Evolutionary conservation across 202 grass and related monocot genomes (phyloP).

Genomic region (Zoysia matrella): DNA sequence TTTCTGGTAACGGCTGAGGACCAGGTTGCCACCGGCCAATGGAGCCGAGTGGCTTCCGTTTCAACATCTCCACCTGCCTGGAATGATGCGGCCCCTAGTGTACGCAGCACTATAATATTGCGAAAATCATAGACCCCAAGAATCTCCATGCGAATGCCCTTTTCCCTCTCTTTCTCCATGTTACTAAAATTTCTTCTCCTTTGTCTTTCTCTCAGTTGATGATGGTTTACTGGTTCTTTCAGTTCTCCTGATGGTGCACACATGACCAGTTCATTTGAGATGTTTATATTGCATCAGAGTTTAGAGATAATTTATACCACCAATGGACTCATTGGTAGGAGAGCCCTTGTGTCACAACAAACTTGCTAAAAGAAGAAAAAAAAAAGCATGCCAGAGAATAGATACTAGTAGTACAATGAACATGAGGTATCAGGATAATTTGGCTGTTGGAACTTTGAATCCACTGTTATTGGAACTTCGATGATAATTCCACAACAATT

Average conservation of each 20-base stretch:
- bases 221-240: conserved; percentile 5
- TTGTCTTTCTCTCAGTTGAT: conserved; percentile 42
- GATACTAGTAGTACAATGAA: no score
- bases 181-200: neutral
- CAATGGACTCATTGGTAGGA: no score
- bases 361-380: no score
- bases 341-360: no score
- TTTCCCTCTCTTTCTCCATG: neutral
- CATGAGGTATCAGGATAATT: no score
- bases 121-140: conserved; percentile 32
- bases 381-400: no score
- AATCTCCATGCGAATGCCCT: conserved; percentile 31
- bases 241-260: neutral
- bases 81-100: conserved; percentile 44
- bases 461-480: no score
- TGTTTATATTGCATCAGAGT: neutral
- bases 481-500: no score
- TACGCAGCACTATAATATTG: conserved; percentile 52
- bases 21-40: conserved; percentile 1
- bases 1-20: neutral
- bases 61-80: conserved; percentile 48
- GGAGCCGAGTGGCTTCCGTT: conserved; percentile 2
- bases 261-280: neutral
- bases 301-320: no score
- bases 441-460: no score